phyloP scores from a whole-genome alignment of 2,329 filamentous ascomycete species.

The Rhytidhysteron rufulum region DNA sequence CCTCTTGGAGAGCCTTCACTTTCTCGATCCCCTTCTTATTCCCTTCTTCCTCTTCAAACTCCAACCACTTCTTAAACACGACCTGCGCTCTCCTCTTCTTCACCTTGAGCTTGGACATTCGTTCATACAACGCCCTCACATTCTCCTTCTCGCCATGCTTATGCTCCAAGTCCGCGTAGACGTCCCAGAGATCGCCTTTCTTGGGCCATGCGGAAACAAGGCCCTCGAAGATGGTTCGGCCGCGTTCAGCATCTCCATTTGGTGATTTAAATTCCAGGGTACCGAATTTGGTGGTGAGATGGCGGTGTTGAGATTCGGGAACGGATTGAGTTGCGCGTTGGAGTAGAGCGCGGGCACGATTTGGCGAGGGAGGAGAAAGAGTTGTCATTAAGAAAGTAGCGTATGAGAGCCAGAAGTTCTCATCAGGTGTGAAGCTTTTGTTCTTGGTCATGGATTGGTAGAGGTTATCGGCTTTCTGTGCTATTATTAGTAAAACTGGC shows the following conservation, averaged over 20 bases:
- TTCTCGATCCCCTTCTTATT: conserved; percentile 66
- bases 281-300: conserved; percentile 81
- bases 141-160: conserved; percentile 55
- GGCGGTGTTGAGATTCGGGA: conserved; percentile 63
- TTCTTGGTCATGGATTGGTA: conserved; percentile 88
- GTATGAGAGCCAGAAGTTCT: conserved; percentile 89
- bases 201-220: conserved; percentile 82
- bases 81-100: conserved; percentile 80
- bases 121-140: conserved; percentile 76
- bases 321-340: conserved; percentile 82
- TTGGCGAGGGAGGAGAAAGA: conserved; percentile 64
- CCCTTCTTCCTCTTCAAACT: conserved; percentile 74
- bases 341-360: conserved; percentile 72
- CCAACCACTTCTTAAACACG: conserved; percentile 89
- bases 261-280: conserved; percentile 84
- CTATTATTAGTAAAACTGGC: conserved; percentile 5
- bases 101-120: conserved; percentile 61
- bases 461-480: conserved; percentile 78
- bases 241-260: conserved; percentile 81
- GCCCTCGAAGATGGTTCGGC: conserved; percentile 90
- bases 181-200: conserved; percentile 88
- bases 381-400: conserved; percentile 85
- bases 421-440: conserved; percentile 69
- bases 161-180: conserved; percentile 79
- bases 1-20: conserved; percentile 66